Percentiles rank a stretch among this genome's conserved stretches.
Evolutionary conservation across 2,329 filamentous ascomycete genomes (phyloP).

Genomic region (Colletotrichum lindemuthianum): DNA sequence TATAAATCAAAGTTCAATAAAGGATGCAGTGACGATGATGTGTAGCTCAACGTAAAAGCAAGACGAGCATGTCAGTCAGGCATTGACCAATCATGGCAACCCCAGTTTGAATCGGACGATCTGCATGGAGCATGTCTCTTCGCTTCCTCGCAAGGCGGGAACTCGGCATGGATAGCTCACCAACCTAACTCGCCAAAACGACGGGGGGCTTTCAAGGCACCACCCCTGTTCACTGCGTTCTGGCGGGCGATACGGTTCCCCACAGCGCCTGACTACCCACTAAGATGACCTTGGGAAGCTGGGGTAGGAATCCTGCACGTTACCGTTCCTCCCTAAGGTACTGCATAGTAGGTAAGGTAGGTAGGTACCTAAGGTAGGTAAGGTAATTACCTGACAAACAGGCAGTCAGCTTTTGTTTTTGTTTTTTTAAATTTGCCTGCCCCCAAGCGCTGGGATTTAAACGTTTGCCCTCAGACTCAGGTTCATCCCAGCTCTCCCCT

Average conservation of each 20-base stretch:
- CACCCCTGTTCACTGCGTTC: constrained; percentile 7
- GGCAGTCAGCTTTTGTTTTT: not conserved
- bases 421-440: constrained; percentile 19
- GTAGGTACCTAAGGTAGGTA: too few species aligned
- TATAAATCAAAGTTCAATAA: too few species aligned
- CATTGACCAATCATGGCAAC: constrained; percentile 27
- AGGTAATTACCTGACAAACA: too few species aligned
- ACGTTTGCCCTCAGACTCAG: constrained; percentile 13
- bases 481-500: constrained; percentile 7
- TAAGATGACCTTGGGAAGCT: constrained; percentile 13
- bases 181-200: not conserved
- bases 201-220: constrained; percentile 4
- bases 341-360: too few species aligned
- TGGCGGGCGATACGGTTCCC: constrained; percentile 6
- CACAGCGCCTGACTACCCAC: constrained; percentile 12
- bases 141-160: constrained; percentile 10
- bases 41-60: not conserved
- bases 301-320: constrained; percentile 27
- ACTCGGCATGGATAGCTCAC: constrained; percentile 9
- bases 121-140: constrained; percentile 12
- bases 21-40: not conserved
- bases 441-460: not conserved
- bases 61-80: not conserved
- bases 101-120: not conserved
- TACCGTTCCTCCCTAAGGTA: constrained; percentile 22